Evolutionary conservation across 1,284 basidiomycete species (phyloP), one percentile per base, ranked within the genome.

Genomic region (Moesziomyces sp.): DNA sequence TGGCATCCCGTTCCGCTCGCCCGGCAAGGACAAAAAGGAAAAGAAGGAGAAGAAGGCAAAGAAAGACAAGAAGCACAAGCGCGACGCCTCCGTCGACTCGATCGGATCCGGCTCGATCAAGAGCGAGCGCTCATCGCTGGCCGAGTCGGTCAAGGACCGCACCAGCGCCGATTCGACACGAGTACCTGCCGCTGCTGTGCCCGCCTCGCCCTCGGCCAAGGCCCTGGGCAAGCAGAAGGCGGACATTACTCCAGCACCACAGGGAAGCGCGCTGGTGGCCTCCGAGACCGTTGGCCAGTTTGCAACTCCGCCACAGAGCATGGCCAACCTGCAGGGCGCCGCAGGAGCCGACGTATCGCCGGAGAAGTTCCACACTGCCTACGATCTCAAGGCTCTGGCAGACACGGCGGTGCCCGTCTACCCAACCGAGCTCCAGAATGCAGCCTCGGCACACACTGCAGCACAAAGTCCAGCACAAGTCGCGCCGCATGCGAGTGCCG

Each of bases 361-460:
- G 3, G 55, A 73, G 26, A 69, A 67, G 47, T 73, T 51, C 53
- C 58, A 73, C 56, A 74, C 74, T 3, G 74, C 74, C 5, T 58
- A 55, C 34, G 70, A 76, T 26, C 63, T 74, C 24, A 66, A 63
- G 34, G 57, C 67, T 24, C 50, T 75, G 13, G 58, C 52, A 9
- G 62, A 63, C 23, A 42, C 69, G 21, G 34, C 47, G 7, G 52
- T 66, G 19, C 69, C 69, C 3, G 49, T 56, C 21, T 63, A 72
- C n/a, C 69, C 69, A 0, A 57, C 60, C 0, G 40, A 52, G 26
- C 23, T 38, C 14, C 40, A 23, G 19, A 19, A 52, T 3, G 44
- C 35, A 19, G 23, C 54, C 11, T 10, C 14, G 24, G 14, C 46
- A 21, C 46, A 42, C 14, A 14, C 6, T 19, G 16, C 14, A 38